These are phyloP conservation scores for Mycogone perniciosa DNA, from an alignment of 2,329 filamentous ascomycete species.

Conservation along the genomic window DNA sequence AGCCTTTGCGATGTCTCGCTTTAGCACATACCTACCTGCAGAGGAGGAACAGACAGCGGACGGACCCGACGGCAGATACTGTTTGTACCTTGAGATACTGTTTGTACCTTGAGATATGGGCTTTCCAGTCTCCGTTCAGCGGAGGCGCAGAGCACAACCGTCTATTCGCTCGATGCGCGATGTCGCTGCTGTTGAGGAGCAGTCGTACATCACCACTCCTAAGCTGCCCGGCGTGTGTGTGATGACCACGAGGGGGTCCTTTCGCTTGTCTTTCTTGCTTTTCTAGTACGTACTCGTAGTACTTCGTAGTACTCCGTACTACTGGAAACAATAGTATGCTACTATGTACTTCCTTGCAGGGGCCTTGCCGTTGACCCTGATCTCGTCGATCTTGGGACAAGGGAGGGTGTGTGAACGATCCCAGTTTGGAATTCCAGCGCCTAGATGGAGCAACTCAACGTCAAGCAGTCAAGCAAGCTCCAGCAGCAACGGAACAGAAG, in stretches of 20 bases:
- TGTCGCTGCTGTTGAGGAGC: neutral
- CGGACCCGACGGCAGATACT: no score
- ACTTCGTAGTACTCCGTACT: no score
- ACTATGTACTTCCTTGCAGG: neutral
- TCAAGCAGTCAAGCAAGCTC: conserved; percentile 4
- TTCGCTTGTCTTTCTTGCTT: neutral
- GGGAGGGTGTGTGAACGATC: neutral
- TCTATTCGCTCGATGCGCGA: neutral
- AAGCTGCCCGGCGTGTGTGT: neutral
- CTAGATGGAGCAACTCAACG: neutral
- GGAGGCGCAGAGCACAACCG: neutral
- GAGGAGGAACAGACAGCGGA: no score
- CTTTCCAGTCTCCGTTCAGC: neutral
- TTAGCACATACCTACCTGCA: neutral
- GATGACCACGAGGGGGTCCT: neutral
- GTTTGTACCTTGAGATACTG: no score
- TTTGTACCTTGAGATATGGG: no score
- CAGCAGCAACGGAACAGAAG: neutral
- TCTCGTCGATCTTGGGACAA: conserved; percentile 5
- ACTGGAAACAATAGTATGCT: no score
- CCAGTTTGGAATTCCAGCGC: conserved; percentile 1
- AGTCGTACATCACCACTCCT: neutral
- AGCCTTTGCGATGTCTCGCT: neutral
- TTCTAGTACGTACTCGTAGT: neutral
- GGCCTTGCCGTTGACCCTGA: neutral